These are phyloP conservation scores for Boechera retrofracta DNA, from an alignment of 345 rosid species.

Conservation along the genomic window DNA sequence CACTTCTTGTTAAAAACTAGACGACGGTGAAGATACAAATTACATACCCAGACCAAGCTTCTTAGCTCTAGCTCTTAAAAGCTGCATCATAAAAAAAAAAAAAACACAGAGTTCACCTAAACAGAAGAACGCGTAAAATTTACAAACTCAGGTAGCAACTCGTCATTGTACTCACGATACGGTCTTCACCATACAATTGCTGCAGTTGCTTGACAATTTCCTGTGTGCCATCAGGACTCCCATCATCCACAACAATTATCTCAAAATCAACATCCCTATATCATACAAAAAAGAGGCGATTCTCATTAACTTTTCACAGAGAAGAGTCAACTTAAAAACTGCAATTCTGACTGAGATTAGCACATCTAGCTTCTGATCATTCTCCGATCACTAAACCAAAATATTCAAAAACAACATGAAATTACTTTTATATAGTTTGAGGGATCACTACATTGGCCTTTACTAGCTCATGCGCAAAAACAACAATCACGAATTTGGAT, in stretches of 20 bases:
- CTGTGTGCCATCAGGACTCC: constrained; percentile 98
- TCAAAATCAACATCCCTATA: constrained; percentile 83
- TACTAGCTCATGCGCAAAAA: constrained; percentile 26
- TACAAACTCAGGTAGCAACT: constrained; percentile 10
- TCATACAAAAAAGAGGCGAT: constrained; percentile 11
- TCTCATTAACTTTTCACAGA: not conserved
- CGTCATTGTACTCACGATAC: constrained; percentile 58
- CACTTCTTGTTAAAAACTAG: not conserved
- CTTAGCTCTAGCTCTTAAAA: constrained; percentile 80
- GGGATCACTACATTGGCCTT: not conserved
- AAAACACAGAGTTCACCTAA: constrained; percentile 28
- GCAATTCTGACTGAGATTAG: not conserved
- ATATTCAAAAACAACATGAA: not conserved
- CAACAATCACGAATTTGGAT: constrained; percentile 26
- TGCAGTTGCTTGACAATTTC: constrained; percentile 85
- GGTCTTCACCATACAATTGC: constrained; percentile 78
- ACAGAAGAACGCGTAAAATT: not conserved
- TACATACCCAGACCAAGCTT: constrained; percentile 92
- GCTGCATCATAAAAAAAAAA: constrained; percentile 54
- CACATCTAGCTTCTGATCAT: constrained; percentile 10
- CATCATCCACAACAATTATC: constrained; percentile 92
- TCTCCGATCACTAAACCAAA: constrained; percentile 19
- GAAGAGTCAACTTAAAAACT: constrained; percentile 7
- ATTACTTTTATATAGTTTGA: not conserved
- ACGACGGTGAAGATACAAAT: constrained; percentile 4